Conservation (phyloP, 2,329 filamentous ascomycete species). For the Tolypocladium capitatum region DNA sequence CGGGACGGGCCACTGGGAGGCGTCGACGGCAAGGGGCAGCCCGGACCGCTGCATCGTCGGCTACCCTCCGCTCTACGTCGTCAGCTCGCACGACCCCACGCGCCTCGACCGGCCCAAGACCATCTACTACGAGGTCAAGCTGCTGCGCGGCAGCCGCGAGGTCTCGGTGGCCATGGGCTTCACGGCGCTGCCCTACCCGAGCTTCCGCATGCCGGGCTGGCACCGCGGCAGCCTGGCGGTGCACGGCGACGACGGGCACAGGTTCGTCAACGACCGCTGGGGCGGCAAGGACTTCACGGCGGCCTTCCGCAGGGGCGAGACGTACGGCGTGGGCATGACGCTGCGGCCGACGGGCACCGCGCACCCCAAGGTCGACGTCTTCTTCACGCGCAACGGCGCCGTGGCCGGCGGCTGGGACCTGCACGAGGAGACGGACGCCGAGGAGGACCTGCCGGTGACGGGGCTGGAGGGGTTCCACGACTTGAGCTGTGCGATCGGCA, state of each 20-base stretch:
- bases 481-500: constrained; percentile 56
- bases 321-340: constrained; percentile 59
- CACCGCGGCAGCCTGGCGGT: constrained; percentile 61
- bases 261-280: constrained; percentile 62
- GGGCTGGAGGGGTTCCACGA: constrained; percentile 63
- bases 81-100: constrained; percentile 43
- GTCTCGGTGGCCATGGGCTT: constrained; percentile 54
- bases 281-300: constrained; percentile 57
- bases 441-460: constrained; percentile 45
- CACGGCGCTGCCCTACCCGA: constrained; percentile 60
- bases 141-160: constrained; percentile 33
- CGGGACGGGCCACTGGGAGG: constrained; percentile 39
- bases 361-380: constrained; percentile 27
- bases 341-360: constrained; percentile 27
- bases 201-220: constrained; percentile 70
- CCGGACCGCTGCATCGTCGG: constrained; percentile 52
- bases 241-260: constrained; percentile 69
- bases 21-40: constrained; percentile 25
- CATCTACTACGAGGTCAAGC: constrained; percentile 60
- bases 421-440: constrained; percentile 58
- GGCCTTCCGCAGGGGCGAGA: constrained; percentile 51
- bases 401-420: constrained; percentile 53
- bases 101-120: constrained; percentile 29
- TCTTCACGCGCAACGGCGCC: constrained; percentile 57
- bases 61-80: constrained; percentile 56